A percentile compares a stretch with the other conserved stretches of the same genome.
Conservation (phyloP, 2,329 filamentous ascomycete species). For the Plenodomus lindquistii region DNA sequence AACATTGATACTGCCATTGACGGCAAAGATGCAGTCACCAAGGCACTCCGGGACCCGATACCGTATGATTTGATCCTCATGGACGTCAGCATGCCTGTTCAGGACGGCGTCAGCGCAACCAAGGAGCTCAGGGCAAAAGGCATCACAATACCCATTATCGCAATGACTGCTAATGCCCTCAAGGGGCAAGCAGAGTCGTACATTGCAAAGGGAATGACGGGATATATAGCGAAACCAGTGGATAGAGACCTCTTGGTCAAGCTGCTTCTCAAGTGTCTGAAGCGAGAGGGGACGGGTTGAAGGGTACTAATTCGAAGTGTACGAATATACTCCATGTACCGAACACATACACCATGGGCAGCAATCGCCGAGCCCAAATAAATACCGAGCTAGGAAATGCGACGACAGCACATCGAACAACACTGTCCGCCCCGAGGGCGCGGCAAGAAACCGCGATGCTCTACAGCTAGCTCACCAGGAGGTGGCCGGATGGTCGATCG, state of each 20-base stretch:
- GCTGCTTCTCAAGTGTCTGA: slow-evolving; percentile 42
- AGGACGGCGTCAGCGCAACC: slow-evolving; percentile 36
- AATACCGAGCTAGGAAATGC: no score
- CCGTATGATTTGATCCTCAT: slow-evolving; percentile 40
- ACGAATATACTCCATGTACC: no score
- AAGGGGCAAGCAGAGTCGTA: slow-evolving; percentile 60
- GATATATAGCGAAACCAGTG: slow-evolving; percentile 60
- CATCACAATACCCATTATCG: slow-evolving; percentile 52
- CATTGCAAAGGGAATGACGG: slow-evolving; percentile 59
- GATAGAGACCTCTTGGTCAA: slow-evolving; percentile 54
- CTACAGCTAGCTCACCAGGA: no score
- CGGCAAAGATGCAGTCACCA: slow-evolving; percentile 48
- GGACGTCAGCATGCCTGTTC: slow-evolving; percentile 43
- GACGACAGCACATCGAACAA: no score
- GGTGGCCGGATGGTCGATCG: no score
- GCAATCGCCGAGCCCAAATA: no score
- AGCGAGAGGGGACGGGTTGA: slow-evolving; percentile 1
- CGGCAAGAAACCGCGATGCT: no score
- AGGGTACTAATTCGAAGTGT: no score
- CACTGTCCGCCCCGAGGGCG: no score
- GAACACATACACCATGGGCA: no score
- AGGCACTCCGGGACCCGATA: slow-evolving; percentile 9
- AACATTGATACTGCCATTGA: slow-evolving; percentile 46
- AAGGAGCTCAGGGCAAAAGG: slow-evolving; percentile 28
- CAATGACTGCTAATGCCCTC: slow-evolving; percentile 61